These are phyloP conservation scores for Fusarium scirpi DNA, from an alignment of 2,329 filamentous ascomycete genomes.

Conservation along the genomic window DNA sequence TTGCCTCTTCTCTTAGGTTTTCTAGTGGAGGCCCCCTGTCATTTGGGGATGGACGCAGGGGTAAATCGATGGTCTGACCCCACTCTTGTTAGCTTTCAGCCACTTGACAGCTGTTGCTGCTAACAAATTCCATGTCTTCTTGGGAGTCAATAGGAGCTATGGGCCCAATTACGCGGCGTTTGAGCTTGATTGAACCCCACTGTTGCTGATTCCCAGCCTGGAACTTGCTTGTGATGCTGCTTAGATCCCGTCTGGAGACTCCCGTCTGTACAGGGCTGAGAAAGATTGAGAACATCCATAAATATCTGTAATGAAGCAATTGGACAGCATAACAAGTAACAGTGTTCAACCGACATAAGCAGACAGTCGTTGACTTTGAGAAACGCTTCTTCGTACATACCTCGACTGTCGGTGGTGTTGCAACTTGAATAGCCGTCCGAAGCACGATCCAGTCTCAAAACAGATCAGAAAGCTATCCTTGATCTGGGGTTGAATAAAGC, in stretches of 20 bases:
- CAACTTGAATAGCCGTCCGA: neutral
- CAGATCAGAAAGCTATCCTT: slow-evolving; percentile 2
- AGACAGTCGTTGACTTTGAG: neutral
- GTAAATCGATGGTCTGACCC: slow-evolving; percentile 24
- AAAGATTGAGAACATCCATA: neutral
- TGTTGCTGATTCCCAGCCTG: neutral
- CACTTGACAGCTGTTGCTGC: slow-evolving; percentile 38
- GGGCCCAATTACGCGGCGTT: slow-evolving; percentile 20
- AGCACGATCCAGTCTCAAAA: neutral
- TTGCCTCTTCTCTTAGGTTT: slow-evolving; percentile 32
- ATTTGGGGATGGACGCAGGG: slow-evolving; percentile 42
- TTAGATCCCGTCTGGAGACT: slow-evolving; percentile 1
- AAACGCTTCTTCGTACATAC: neutral
- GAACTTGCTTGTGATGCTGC: neutral
- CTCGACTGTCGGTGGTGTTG: neutral
- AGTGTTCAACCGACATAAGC: neutral
- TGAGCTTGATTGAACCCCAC: slow-evolving; percentile 11
- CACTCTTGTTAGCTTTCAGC: slow-evolving; percentile 36
- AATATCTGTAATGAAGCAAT: neutral
- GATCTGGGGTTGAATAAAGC: slow-evolving; percentile 21
- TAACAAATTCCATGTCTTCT: slow-evolving; percentile 29
- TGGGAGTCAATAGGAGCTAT: slow-evolving; percentile 2
- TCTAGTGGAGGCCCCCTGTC: slow-evolving; percentile 18
- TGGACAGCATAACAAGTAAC: neutral
- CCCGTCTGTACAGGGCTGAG: slow-evolving; percentile 4